These are phyloP conservation scores for Santalum album DNA, from an alignment of 164 flowering plant species.

Conservation along the genomic window DNA sequence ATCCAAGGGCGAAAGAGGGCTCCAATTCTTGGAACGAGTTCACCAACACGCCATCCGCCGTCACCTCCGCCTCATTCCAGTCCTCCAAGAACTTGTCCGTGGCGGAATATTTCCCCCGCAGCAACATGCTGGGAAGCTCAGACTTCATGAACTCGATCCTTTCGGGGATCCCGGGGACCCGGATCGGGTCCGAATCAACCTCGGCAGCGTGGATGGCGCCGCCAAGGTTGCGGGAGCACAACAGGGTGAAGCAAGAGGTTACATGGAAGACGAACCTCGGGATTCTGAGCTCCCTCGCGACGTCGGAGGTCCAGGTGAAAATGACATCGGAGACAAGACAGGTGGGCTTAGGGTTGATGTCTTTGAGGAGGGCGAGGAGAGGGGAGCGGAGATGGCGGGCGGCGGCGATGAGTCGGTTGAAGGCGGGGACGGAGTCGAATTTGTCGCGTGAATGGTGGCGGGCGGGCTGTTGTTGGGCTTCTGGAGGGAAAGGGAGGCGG, in stretches of 20 bases:
- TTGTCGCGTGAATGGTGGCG: slow-evolving; percentile 21
- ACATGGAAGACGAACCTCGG: slow-evolving; percentile 43
- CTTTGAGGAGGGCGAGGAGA: slow-evolving; percentile 4
- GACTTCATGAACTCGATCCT: slow-evolving; percentile 19
- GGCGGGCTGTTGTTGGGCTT: slow-evolving; percentile 22
- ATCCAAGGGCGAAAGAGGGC: background rate
- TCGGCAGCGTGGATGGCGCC: slow-evolving; percentile 8
- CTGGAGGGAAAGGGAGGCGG: slow-evolving; percentile 21
- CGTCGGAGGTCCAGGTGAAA: slow-evolving; percentile 16
- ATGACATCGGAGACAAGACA: slow-evolving; percentile 24
- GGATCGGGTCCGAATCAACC: slow-evolving; percentile 22
- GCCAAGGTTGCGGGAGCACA: slow-evolving; percentile 18
- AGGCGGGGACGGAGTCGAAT: slow-evolving; percentile 15
- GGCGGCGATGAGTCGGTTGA: slow-evolving; percentile 13
- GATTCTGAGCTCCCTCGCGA: slow-evolving; percentile 25
- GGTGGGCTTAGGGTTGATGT: slow-evolving; percentile 12
- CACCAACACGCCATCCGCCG: background rate
- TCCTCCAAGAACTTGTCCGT: no score
- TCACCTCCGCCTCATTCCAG: background rate
- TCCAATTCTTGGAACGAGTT: background rate
- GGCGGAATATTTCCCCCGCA: no score
- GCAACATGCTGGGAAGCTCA: slow-evolving; percentile 17
- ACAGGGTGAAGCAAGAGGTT: slow-evolving; percentile 20
- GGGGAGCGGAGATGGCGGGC: slow-evolving; percentile 7
- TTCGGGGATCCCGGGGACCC: slow-evolving; percentile 31